Percentiles rank a stretch among this genome's conserved stretches.
phyloP scores from a whole-genome alignment of 441 rosid genomes.

The Hypseocharis bilobata region DNA sequence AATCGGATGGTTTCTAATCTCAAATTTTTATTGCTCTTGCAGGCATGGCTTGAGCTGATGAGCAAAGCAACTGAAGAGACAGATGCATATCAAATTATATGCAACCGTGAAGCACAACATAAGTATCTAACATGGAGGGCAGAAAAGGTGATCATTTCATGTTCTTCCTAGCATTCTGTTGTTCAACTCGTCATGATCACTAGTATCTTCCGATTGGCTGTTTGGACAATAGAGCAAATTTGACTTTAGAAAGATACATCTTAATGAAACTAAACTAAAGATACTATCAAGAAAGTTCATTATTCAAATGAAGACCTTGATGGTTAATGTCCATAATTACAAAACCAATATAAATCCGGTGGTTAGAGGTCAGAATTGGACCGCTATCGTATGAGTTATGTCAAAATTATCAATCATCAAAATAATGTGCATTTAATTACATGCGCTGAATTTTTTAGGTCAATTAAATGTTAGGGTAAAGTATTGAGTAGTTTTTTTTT shows the following conservation, averaged over 20 bases:
- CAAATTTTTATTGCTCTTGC: constrained; percentile 11
- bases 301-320: background rate
- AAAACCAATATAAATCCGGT: background rate
- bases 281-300: no score
- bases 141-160: constrained; percentile 47
- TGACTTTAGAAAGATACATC: no score
- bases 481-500: background rate
- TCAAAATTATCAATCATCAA: background rate
- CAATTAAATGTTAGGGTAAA: no score
- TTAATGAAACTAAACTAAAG: no score
- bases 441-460: background rate
- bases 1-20: no score
- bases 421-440: background rate
- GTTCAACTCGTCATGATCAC: background rate
- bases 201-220: background rate
- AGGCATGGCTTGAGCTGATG: constrained; percentile 75
- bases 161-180: background rate
- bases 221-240: background rate
- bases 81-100: constrained; percentile 35
- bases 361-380: no score
- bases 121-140: constrained; percentile 82
- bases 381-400: background rate
- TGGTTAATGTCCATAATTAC: background rate
- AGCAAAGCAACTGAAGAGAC: constrained; percentile 41
- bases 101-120: constrained; percentile 71